phyloP scores from a whole-genome alignment of 2,329 filamentous ascomycete genomes.

The Trichoderma oligosporum region DNA sequence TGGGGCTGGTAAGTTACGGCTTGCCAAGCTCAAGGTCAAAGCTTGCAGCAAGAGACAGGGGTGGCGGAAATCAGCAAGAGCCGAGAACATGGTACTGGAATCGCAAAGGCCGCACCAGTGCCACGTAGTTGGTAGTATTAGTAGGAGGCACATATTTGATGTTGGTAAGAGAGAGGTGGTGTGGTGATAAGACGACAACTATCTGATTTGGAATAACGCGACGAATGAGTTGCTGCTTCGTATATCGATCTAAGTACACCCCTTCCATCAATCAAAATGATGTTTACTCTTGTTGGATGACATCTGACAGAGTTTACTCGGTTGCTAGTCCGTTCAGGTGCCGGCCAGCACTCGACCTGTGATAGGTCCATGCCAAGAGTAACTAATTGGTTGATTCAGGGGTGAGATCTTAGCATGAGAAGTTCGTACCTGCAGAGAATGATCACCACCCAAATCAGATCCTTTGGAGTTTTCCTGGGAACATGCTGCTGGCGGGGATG shows the following conservation, averaged over 20 bases:
- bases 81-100: conserved; percentile 12
- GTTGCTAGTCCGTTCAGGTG: background rate
- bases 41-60: background rate
- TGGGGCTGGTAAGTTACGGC: background rate
- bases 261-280: background rate
- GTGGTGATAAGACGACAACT: background rate
- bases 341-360: background rate
- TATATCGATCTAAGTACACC: background rate
- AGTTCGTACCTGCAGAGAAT: background rate
- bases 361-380: background rate
- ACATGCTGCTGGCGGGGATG: background rate
- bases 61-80: background rate
- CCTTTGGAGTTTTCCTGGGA: background rate
- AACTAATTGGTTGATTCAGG: conserved; percentile 2
- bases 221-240: background rate
- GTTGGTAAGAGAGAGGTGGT: background rate
- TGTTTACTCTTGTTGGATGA: background rate
- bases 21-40: background rate
- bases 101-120: background rate
- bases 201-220: background rate
- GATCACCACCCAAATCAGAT: background rate
- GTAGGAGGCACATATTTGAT: background rate
- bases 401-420: background rate
- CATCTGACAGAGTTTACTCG: conserved; percentile 12
- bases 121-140: background rate